Evolutionary conservation across 306 rosid genomes (phyloP).

Genomic region (Lathyrus oleraceus): DNA sequence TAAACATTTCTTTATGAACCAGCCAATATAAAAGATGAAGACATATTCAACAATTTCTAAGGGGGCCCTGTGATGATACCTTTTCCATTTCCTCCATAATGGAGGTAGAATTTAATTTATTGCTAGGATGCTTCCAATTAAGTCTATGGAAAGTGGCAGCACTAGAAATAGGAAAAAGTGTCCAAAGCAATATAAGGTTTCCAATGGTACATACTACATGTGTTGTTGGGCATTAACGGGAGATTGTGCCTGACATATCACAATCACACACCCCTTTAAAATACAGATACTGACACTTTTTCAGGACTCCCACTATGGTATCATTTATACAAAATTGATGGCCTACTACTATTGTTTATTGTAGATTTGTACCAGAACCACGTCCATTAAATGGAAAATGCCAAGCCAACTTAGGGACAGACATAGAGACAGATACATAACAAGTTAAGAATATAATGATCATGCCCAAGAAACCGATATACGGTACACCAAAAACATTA

Average conservation of each 20-base stretch:
- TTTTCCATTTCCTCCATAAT: conserved; percentile 33
- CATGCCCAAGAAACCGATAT: neutral
- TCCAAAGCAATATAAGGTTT: conserved; percentile 20
- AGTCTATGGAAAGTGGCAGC: conserved; percentile 42
- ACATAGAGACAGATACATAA: neutral
- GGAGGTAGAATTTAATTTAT: conserved; percentile 41
- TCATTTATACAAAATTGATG: conserved; percentile 8
- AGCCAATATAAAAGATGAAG: too few relatives aligned
- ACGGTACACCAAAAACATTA: neutral
- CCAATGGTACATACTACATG: conserved; percentile 27
- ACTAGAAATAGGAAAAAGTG: conserved; percentile 29
- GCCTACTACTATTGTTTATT: conserved; percentile 31
- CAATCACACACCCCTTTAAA: conserved; percentile 25
- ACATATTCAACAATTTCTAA: too few relatives aligned
- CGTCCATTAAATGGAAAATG: conserved; percentile 33
- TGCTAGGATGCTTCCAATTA: conserved; percentile 33
- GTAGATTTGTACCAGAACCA: conserved; percentile 18
- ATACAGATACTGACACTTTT: conserved; percentile 24
- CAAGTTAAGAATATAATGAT: neutral
- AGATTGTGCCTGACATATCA: conserved; percentile 42
- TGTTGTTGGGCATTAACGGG: conserved; percentile 40
- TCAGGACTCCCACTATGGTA: conserved; percentile 35
- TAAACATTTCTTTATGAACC: too few relatives aligned
- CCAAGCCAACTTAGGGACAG: conserved; percentile 18
- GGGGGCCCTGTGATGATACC: conserved; percentile 26